These are phyloP conservation scores for Batkoa obscura DNA, from an alignment of 371 early-diverging fungal genomes.

Conservation along the genomic window DNA sequence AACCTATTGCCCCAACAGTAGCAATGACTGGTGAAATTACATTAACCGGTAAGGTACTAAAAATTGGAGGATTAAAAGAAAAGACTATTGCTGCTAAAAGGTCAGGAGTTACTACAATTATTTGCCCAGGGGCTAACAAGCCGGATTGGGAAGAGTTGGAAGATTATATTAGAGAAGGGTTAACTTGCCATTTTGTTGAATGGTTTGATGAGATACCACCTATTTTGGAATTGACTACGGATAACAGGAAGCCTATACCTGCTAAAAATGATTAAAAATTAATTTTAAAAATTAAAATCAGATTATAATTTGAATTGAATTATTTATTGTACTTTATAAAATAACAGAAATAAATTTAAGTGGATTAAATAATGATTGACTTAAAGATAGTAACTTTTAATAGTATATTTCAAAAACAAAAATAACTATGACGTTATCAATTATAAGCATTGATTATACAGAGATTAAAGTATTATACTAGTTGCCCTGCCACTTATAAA, in stretches of 20 bases:
- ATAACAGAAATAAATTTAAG: too few species aligned
- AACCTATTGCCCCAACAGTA: constrained; percentile 48
- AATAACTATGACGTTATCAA: too few species aligned
- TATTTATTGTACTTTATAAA: too few species aligned
- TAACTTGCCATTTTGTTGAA: constrained; percentile 62
- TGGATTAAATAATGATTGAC: too few species aligned
- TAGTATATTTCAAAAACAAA: too few species aligned
- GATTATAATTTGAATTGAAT: too few species aligned
- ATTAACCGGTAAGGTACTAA: constrained; percentile 84
- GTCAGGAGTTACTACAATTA: constrained; percentile 64
- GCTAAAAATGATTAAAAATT: constrained; percentile 13
- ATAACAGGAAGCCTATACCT: constrained; percentile 37
- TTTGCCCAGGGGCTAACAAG: constrained; percentile 78
- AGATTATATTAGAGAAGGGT: constrained; percentile 74
- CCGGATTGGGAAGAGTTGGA: constrained; percentile 91
- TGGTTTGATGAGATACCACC: constrained; percentile 41
- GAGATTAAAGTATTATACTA: too few species aligned
- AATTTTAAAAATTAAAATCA: too few species aligned
- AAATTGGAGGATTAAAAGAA: constrained; percentile 93
- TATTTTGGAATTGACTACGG: neutral
- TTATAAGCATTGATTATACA: too few species aligned
- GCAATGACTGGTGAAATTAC: constrained; percentile 98
- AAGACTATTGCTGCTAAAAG: constrained; percentile 94
- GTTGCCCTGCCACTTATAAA: too few species aligned
- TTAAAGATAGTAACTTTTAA: too few species aligned